Conservation (phyloP, 306 rosid genomes). For the Prunus dulcis region DNA sequence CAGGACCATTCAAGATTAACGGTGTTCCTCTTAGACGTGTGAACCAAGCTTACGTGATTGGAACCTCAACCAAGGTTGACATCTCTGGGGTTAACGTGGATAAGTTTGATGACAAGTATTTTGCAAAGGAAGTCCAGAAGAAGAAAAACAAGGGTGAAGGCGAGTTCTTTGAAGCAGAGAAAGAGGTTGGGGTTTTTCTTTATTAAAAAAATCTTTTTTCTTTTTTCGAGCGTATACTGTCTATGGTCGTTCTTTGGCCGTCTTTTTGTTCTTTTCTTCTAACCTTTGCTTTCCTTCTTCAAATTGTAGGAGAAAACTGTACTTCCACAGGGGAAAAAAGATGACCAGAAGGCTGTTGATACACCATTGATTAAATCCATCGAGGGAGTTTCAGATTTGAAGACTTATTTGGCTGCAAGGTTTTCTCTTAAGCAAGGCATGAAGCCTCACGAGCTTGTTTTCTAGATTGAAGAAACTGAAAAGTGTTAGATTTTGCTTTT, state of each 20-base stretch:
- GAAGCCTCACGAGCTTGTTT: slow-evolving; percentile 64
- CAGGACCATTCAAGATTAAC: slow-evolving; percentile 65
- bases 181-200: slow-evolving; percentile 39
- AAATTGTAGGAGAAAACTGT: slow-evolving; percentile 48
- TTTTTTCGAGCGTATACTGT: not conserved
- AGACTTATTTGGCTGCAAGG: slow-evolving; percentile 62
- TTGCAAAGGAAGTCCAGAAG: slow-evolving; percentile 44
- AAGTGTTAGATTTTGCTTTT: not conserved
- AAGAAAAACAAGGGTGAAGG: slow-evolving; percentile 62
- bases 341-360: slow-evolving; percentile 62
- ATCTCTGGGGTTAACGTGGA: slow-evolving; percentile 42
- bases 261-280: not conserved
- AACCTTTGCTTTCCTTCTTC: not conserved
- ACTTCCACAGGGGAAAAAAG: slow-evolving; percentile 66
- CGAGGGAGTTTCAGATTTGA: slow-evolving; percentile 53
- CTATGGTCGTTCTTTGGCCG: not conserved
- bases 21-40: slow-evolving; percentile 79
- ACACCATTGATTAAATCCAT: slow-evolving; percentile 44
- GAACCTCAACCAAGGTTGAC: slow-evolving; percentile 65
- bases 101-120: slow-evolving; percentile 58
- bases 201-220: too few species aligned
- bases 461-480: slow-evolving; percentile 19
- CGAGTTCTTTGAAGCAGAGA: slow-evolving; percentile 60
- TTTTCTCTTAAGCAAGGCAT: slow-evolving; percentile 59
- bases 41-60: slow-evolving; percentile 59